Base-by-base conservation (phyloP, 1,284 basidiomycete genomes). In the Paramarasmius palmivorus region DNA sequence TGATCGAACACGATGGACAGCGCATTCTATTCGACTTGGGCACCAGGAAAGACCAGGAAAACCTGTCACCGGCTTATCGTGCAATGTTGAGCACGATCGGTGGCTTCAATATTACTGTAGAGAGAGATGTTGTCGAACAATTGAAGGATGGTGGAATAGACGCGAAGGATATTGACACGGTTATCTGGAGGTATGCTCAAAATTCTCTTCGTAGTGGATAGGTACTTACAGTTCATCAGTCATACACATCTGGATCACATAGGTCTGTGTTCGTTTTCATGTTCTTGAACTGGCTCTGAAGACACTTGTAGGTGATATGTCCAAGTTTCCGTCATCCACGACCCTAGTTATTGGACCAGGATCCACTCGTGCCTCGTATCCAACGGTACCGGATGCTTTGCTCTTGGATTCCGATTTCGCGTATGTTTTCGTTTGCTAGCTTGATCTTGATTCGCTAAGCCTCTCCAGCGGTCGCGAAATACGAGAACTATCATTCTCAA, bases 11-110 rank as follows among this genome's bases (percentile, higher is more conserved):
- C 32, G 26, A 36, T 36, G 14, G 40, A 37, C 49, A 50, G 35
- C 55, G 55, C 10, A 37, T 62, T 1, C 48, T 64, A 49, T 64
- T 62, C 41, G 58, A 63, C 29, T 52, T 65, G 19, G 63, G 62
- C 3, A 38, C 47, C 2, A 40, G 64, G 10, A 60, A 63, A 45
- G 39, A 58, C 12, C 49, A 53, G 19, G 58, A 63, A 12, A 50
- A 46, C 5, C 55, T 57, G 6, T 19, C 59, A 0, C 60, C 63
- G 1, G 19, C 22, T 0, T 23, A 22, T 8, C 15, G 4, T 9
- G n/a, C 10, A 15, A 23, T 19, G 34, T 37, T 38, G 15, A 32
- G 12, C 12, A 12, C 29, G 6, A 22, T 14, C 17, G 17, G 15
- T 35, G 10, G n/a, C 48, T 51, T 53, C 54, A n/a, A 56, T 41